Evolutionary conservation across 2,329 filamentous ascomycete genomes (phyloP).

Genomic region (Neurospora sp.): DNA sequence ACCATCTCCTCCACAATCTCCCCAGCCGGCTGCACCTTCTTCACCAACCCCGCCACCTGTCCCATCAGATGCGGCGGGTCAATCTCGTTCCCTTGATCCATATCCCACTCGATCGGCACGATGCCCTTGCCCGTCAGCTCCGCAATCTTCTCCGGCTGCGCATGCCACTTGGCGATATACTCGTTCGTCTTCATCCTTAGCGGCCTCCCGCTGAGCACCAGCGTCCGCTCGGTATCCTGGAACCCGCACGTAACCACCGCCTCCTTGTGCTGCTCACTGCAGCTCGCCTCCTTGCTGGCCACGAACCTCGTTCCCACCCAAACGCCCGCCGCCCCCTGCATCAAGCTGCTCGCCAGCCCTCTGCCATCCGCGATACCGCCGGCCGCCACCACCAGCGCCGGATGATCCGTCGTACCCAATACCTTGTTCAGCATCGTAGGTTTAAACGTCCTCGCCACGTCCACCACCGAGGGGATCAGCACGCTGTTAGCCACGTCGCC

Average conservation of each 20-base stretch:
- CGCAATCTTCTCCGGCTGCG: slow-evolving; percentile 62
- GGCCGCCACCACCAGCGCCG: slow-evolving; percentile 76
- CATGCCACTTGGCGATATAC: slow-evolving; percentile 76
- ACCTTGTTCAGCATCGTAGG: slow-evolving; percentile 53
- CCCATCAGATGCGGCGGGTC: slow-evolving; percentile 91
- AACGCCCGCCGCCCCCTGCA: slow-evolving; percentile 80
- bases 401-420: slow-evolving; percentile 22
- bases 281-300: slow-evolving; percentile 70
- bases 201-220: slow-evolving; percentile 75
- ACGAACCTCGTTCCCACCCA: slow-evolving; percentile 96
- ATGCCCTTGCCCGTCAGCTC: slow-evolving; percentile 66
- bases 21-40: slow-evolving; percentile 67
- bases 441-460: slow-evolving; percentile 65
- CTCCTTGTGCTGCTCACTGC: slow-evolving; percentile 72
- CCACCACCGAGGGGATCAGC: slow-evolving; percentile 76
- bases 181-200: slow-evolving; percentile 73
- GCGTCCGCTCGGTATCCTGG: slow-evolving; percentile 70
- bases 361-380: slow-evolving; percentile 81
- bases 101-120: slow-evolving; percentile 72
- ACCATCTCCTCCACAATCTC: slow-evolving; percentile 92
- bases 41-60: slow-evolving; percentile 74
- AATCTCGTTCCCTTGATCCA: slow-evolving; percentile 72
- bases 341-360: slow-evolving; percentile 68
- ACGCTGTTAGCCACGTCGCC: slow-evolving; percentile 81
- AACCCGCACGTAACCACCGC: slow-evolving; percentile 72